Percentiles rank a stretch among this genome's conserved stretches.
Evolutionary conservation across 2,329 filamentous ascomycete species (phyloP).

Genomic region (Aurifilum marmelostoma): DNA sequence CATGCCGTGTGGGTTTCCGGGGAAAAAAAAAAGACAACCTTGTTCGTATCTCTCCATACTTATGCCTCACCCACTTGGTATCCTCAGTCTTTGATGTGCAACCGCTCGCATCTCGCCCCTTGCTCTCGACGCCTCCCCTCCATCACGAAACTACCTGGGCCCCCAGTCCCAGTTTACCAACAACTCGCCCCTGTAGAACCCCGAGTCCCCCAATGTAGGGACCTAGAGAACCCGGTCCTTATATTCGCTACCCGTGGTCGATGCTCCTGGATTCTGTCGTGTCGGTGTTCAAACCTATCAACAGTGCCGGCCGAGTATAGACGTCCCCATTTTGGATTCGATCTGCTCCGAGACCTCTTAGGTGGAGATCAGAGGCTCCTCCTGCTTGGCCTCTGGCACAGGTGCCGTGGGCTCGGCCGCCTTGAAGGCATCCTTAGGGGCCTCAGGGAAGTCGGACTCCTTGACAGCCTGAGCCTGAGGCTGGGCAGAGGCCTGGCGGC

Average conservation of each 20-base stretch:
- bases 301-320: neutral
- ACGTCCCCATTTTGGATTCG: neutral
- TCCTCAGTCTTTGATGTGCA: slow-evolving; percentile 9
- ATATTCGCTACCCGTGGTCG: neutral
- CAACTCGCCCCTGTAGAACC: neutral
- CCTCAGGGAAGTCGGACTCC: slow-evolving; percentile 54
- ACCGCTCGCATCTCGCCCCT: neutral
- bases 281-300: neutral
- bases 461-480: slow-evolving; percentile 41
- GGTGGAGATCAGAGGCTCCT: slow-evolving; percentile 40
- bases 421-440: slow-evolving; percentile 44
- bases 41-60: slow-evolving; percentile 12
- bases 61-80: neutral
- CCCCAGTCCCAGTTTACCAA: neutral
- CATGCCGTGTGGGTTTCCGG: slow-evolving; percentile 23
- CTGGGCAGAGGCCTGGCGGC: slow-evolving; percentile 44
- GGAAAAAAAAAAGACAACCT: neutral
- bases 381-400: slow-evolving; percentile 38
- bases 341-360: slow-evolving; percentile 32
- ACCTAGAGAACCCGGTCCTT: neutral
- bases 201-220: neutral
- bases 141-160: neutral
- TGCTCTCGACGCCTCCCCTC: neutral
- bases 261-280: neutral
- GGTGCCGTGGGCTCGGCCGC: slow-evolving; percentile 31